Evolutionary conservation across 805 yeast species (phyloP).

Genomic region (Yamadazyma paraphyllophila): DNA sequence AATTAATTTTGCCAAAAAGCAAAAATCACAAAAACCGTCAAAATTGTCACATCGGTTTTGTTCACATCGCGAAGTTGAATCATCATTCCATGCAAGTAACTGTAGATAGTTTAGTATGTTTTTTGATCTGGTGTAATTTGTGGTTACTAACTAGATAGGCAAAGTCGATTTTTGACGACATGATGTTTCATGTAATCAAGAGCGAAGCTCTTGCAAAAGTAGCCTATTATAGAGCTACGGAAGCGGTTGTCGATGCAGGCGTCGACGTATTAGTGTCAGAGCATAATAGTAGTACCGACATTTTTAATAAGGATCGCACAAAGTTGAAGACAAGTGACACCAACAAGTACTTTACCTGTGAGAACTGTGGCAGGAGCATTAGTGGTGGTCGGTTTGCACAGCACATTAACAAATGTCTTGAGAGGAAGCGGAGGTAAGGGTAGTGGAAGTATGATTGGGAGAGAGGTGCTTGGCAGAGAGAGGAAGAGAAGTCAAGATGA

Average conservation of each 20-base stretch:
- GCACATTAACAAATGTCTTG: conserved; percentile 86
- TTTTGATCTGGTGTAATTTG: background rate
- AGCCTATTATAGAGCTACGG: conserved; percentile 21
- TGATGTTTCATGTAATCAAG: conserved; percentile 31
- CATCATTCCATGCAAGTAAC: conserved; percentile 9
- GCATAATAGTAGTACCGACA: conserved; percentile 32
- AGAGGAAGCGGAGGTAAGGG: conserved; percentile 50
- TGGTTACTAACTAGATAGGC: conserved; percentile 27
- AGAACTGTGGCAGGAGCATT: conserved; percentile 78
- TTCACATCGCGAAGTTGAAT: background rate
- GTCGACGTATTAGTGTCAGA: conserved; percentile 15
- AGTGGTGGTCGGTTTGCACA: conserved; percentile 93
- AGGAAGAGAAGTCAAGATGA: no score
- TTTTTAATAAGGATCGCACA: conserved; percentile 49
- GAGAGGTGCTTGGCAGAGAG: no score
- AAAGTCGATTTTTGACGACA: conserved; percentile 34
- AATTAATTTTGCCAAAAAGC: no score
- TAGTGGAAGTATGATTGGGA: no score
- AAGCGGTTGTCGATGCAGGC: conserved; percentile 14
- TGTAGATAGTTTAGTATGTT: conserved; percentile 15
- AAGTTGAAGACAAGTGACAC: conserved; percentile 45
- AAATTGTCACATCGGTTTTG: no score
- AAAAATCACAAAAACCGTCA: no score
- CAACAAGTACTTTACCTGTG: conserved; percentile 68
- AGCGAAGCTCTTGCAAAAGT: conserved; percentile 27